These are phyloP conservation scores for Thinopyrum elongatum DNA, from an alignment of 176 grass and related monocot species.

Conservation along the genomic window DNA sequence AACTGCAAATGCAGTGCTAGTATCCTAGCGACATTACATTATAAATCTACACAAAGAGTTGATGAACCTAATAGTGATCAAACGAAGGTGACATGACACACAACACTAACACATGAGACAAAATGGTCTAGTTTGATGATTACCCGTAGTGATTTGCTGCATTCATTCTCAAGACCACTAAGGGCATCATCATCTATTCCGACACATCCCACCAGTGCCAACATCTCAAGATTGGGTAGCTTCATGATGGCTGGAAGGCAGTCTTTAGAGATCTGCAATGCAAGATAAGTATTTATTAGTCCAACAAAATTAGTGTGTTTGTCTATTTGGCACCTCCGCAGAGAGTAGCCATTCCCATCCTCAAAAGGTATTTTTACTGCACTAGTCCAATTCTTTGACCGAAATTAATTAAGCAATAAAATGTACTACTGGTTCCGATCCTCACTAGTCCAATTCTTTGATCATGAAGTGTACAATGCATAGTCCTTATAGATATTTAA, in stretches of 20 bases:
- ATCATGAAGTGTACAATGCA: too few species aligned
- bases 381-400: background rate
- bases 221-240: constrained; percentile 60
- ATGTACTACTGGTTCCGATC: too few species aligned
- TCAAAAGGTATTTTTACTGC: background rate
- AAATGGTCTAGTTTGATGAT: background rate
- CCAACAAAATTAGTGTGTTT: background rate
- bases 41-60: background rate
- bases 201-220: constrained; percentile 57
- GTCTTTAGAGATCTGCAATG: constrained; percentile 62
- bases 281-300: background rate
- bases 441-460: too few species aligned
- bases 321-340: background rate
- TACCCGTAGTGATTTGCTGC: constrained; percentile 79
- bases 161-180: constrained; percentile 41
- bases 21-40: background rate
- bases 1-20: too few species aligned
- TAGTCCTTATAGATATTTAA: background rate
- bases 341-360: background rate
- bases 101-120: background rate
- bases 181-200: constrained; percentile 67
- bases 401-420: background rate
- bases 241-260: constrained; percentile 58
- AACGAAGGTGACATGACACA: background rate
- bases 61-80: background rate